Conservation (phyloP, 768 basidiomycete species). For the Pisolithus sp. region DNA sequence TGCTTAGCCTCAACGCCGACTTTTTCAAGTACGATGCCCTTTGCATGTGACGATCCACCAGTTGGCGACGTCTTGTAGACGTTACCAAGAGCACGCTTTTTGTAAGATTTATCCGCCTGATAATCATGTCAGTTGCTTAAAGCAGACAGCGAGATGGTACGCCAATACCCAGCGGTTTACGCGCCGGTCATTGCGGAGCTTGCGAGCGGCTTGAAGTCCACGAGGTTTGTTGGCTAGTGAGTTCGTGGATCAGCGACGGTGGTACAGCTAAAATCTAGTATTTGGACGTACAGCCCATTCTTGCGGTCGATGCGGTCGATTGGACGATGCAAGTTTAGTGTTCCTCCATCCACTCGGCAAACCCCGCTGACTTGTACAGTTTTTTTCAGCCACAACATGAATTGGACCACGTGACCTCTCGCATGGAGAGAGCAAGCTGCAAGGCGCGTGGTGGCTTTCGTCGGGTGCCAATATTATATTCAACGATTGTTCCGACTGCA, state of each 20-base stretch:
- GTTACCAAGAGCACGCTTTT: slow-evolving; percentile 99
- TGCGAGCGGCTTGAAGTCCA: slow-evolving; percentile 97
- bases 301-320: slow-evolving; percentile 50
- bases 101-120: slow-evolving; percentile 96
- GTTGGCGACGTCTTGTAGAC: slow-evolving; percentile 99
- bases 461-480: too few species aligned
- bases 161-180: slow-evolving; percentile 92
- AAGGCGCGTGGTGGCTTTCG: too few species aligned
- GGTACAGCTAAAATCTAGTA: slow-evolving; percentile 4
- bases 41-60: slow-evolving; percentile 98
- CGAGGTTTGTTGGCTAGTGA: slow-evolving; percentile 92
- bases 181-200: slow-evolving; percentile 89
- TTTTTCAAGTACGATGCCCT: slow-evolving; percentile 99
- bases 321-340: slow-evolving; percentile 19
- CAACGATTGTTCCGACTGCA: too few species aligned
- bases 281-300: slow-evolving; percentile 76
- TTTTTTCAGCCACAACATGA: slow-evolving; percentile 31
- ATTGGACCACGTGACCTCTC: slow-evolving; percentile 4
- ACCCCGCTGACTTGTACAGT: slow-evolving; percentile 33
- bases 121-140: slow-evolving; percentile 9
- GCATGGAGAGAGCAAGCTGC: background rate
- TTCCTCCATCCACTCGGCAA: slow-evolving; percentile 17
- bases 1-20: slow-evolving; percentile 99
- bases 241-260: slow-evolving; percentile 5
- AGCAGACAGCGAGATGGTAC: slow-evolving; percentile 1